Evolutionary conservation across 2,329 filamentous ascomycete species (phyloP), one percentile per base, ranked within the genome.

Genomic region (Monilinia aucupariae): DNA sequence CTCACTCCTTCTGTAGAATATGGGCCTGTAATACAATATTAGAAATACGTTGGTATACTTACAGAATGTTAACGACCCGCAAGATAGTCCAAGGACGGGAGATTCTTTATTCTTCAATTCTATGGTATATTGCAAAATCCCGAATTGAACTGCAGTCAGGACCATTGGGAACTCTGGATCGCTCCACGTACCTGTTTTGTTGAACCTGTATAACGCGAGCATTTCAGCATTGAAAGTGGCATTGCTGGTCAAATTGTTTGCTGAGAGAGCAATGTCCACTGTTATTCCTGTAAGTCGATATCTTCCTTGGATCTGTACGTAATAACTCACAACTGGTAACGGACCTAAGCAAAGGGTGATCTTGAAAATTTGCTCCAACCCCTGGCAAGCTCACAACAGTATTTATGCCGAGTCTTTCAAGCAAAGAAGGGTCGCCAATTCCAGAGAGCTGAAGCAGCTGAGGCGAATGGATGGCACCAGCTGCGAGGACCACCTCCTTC

Each of bases 371-470:
- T 66, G 81, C 75, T 4, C 81, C 82, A 2, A 84, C 82, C 1
- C 80, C 79, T 0, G 78, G 78, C 3, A 80, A 75, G 41, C 75
- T 74, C 4, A 83, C 66, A 1, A 81, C 67, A 0, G 74, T 70
- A 4, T 43, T 15, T 48, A 84, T 82, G 25, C 77, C 72, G 55
- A 79, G 76, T n/a, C 73, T 70, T 7, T 75, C 62, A 3, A 84
- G 75, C 50, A 81, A 75, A 1, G 73, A 68, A 3, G 74, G 73
- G 1, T 78, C 75, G 0, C 81, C 81, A 34, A 84, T 75, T 10
- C 81, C 81, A 53, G 78, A 81, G 0, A 82, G 75, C 71, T 81
- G 79, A 3, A 84, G 76, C 5, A 83, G 75, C 64, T 82, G 79
- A 0, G 81, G 81, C 4, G 78, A 77, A 69, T 81, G 80, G 68